A percentile compares a stretch with the other conserved stretches of the same genome.
Evolutionary conservation across 2,329 filamentous ascomycete genomes (phyloP).

Genomic region (Fusarium protoensiforme): DNA sequence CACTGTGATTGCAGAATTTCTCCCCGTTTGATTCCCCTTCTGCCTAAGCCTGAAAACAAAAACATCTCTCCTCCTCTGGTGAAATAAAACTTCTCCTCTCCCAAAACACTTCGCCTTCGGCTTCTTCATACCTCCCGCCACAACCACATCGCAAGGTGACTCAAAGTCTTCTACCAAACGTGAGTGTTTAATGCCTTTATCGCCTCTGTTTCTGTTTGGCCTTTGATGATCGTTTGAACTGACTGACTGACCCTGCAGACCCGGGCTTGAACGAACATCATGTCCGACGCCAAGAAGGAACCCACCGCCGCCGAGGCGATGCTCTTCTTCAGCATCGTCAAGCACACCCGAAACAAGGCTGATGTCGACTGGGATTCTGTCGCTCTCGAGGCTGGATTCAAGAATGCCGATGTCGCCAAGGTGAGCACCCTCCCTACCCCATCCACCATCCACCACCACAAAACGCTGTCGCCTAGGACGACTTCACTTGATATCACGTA

Average conservation of each 20-base stretch:
- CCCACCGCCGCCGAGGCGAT: conserved; percentile 55
- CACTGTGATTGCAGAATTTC: conserved; percentile 2
- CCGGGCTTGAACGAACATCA: conserved; percentile 23
- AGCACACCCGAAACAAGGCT: conserved; percentile 55
- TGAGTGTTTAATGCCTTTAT: not conserved
- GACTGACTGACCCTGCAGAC: conserved; percentile 11
- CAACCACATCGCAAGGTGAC: not conserved
- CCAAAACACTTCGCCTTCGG: not conserved
- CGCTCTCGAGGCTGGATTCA: conserved; percentile 55
- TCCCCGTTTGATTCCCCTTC: conserved; percentile 1
- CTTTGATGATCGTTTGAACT: not conserved
- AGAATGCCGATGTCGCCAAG: conserved; percentile 58
- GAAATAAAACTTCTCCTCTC: not conserved
- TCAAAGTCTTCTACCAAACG: not conserved
- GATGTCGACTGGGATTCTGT: conserved; percentile 62
- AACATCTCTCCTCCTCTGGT: not conserved
- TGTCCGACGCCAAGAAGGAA: conserved; percentile 49
- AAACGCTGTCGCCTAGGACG: not conserved
- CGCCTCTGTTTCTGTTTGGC: not conserved
- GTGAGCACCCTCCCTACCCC: conserved; percentile 41
- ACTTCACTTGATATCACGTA: not conserved
- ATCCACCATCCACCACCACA: not conserved
- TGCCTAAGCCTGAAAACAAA: not conserved
- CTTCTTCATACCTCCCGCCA: not conserved
- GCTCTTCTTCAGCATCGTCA: conserved; percentile 58